These are phyloP conservation scores for Pinus taeda DNA, from an alignment of 75 land plant genomes.

Conservation along the genomic window DNA sequence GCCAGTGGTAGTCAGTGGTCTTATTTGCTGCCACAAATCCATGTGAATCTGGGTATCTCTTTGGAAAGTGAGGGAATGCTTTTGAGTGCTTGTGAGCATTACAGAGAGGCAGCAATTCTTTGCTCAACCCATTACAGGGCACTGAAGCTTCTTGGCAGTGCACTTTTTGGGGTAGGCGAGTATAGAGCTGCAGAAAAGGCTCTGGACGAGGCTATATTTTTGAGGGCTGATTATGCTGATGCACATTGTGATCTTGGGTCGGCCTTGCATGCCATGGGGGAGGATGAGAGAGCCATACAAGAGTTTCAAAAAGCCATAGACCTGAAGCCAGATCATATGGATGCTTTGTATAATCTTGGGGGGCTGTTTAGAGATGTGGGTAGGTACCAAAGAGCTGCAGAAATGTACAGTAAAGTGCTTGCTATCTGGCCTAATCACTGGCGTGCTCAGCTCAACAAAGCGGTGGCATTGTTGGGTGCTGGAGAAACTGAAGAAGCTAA, in stretches of 20 bases:
- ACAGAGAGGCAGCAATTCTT: slow-evolving; percentile 96
- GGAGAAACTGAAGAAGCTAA: slow-evolving; percentile 91
- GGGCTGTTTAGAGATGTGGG: slow-evolving; percentile 85
- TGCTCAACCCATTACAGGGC: slow-evolving; percentile 92
- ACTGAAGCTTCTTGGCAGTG: slow-evolving; percentile 92
- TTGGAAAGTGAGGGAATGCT: slow-evolving; percentile 88
- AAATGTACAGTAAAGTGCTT: slow-evolving; percentile 87
- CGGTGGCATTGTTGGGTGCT: slow-evolving; percentile 84
- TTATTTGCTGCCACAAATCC: slow-evolving; percentile 85
- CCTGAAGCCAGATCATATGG: slow-evolving; percentile 88
- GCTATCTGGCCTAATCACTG: slow-evolving; percentile 75
- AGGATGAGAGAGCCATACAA: slow-evolving; percentile 79
- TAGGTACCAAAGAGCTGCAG: slow-evolving; percentile 81
- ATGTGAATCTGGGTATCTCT: slow-evolving; percentile 93
- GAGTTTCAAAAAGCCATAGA: slow-evolving; percentile 98
- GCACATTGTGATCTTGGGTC: slow-evolving; percentile 99
- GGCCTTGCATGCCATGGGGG: slow-evolving; percentile 86
- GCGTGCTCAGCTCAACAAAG: slow-evolving; percentile 96
- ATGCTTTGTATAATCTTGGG: slow-evolving; percentile 92
- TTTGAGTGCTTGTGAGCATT: slow-evolving; percentile 93
- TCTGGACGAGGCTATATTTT: slow-evolving; percentile 76
- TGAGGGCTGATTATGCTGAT: slow-evolving; percentile 87
- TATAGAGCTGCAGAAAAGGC: slow-evolving; percentile 97
- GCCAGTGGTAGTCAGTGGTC: slow-evolving; percentile 64
- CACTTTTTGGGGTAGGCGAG: slow-evolving; percentile 93